Evolutionary conservation across 1,284 basidiomycete genomes (phyloP).

Genomic region (Mycosarcoma mackinlayi): DNA sequence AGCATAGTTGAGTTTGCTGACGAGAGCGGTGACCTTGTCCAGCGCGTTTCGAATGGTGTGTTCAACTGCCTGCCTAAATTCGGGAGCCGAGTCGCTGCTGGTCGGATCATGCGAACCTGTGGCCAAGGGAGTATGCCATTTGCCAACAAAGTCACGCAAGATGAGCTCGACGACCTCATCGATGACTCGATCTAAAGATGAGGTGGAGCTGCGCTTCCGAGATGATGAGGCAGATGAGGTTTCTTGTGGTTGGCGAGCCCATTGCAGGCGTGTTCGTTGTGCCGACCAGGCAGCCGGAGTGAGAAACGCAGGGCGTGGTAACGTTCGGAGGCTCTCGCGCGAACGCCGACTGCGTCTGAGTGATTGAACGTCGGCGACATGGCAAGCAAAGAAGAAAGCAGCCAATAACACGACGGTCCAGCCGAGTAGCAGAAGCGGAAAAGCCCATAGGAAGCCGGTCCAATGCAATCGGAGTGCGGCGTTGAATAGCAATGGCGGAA

Average conservation of each 20-base stretch:
- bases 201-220: constrained; percentile 9
- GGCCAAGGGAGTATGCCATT: constrained; percentile 54
- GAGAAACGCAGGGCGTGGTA: constrained; percentile 42
- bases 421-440: constrained; percentile 23
- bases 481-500: constrained; percentile 31
- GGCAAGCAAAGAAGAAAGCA: constrained; percentile 23
- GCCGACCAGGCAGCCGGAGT: constrained; percentile 48
- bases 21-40: constrained; percentile 73
- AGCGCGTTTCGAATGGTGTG: constrained; percentile 78
- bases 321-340: constrained; percentile 13
- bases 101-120: constrained; percentile 24
- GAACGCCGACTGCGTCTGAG: constrained; percentile 2
- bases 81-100: constrained; percentile 74
- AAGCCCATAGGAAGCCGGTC: constrained; percentile 33
- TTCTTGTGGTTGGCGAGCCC: constrained; percentile 31
- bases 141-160: constrained; percentile 60
- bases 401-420: constrained; percentile 20
- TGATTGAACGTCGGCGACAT: constrained; percentile 17
- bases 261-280: constrained; percentile 36
- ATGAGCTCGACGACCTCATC: constrained; percentile 45
- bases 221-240: neutral
- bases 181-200: constrained; percentile 15
- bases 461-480: constrained; percentile 23
- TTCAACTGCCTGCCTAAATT: constrained; percentile 87
- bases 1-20: constrained; percentile 77